Conservation (phyloP, 208 protist species). For the Phytomonas francai region DNA sequence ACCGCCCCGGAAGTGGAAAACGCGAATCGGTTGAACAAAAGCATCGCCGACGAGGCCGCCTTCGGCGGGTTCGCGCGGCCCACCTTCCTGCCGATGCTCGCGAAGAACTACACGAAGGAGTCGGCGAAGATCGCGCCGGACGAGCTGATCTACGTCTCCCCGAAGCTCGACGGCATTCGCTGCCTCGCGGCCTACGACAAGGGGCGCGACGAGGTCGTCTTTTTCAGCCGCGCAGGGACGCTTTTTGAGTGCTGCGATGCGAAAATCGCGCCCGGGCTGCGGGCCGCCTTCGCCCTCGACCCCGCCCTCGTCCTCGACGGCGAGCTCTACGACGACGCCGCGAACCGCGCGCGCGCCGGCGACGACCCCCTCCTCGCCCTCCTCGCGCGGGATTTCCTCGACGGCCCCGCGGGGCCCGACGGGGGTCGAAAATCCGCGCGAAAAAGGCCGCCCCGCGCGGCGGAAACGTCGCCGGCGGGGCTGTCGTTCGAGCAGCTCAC, state of each 20-base stretch:
- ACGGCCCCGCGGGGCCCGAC: neutral
- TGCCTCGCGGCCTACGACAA: conserved; percentile 70
- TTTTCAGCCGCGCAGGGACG: conserved; percentile 80
- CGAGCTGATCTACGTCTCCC: conserved; percentile 63
- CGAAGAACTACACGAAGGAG: conserved; percentile 70
- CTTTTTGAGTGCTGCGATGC: conserved; percentile 85
- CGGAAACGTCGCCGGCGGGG: too few species aligned
- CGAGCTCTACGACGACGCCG: conserved; percentile 79
- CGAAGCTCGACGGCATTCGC: conserved; percentile 89
- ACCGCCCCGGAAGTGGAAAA: conserved; percentile 29
- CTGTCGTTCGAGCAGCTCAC: conserved; percentile 67
- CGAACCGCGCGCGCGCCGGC: conserved; percentile 22
- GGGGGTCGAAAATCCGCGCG: too few species aligned
- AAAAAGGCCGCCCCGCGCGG: too few species aligned
- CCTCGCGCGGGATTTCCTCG: neutral
- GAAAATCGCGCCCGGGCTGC: conserved; percentile 56
- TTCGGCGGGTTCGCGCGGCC: conserved; percentile 46
- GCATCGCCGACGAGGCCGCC: conserved; percentile 63
- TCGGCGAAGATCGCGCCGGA: conserved; percentile 30
- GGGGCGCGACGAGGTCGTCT: conserved; percentile 32
- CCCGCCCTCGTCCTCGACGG: conserved; percentile 78
- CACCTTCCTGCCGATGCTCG: conserved; percentile 86
- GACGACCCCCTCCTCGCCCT: neutral
- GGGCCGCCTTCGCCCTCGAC: conserved; percentile 53
- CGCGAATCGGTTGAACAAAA: conserved; percentile 61